Evolutionary conservation across 2,329 filamentous ascomycete genomes (phyloP), one percentile per base, ranked within the genome.

Genomic region (Pseudogymnoascus sp.): DNA sequence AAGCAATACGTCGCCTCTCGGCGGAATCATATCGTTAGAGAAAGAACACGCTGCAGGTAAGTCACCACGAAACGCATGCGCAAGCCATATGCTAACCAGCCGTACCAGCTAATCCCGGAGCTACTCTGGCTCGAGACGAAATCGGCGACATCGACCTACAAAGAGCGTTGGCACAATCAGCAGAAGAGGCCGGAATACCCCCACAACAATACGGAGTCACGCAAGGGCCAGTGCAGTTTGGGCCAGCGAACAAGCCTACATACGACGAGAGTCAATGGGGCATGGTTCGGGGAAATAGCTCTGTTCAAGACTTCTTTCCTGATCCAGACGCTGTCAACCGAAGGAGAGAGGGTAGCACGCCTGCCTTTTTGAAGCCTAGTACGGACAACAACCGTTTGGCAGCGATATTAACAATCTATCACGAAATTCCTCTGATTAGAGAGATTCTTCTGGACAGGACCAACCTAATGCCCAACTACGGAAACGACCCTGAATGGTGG

Each of bases 401-500:
- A 1, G 79, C 77, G 0, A 70, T 86, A 2, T 65, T 87, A 11
- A 84, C 83, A 4, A 82, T 87, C 6, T 75, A 82, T 38, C 81
- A 86, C 66, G 75, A 80, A 61, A 86, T 87, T 22, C 84, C 84
- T 1, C 71, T 83, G 0, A 77, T 77, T 0, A 78, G 83, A 59
- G 85, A 86, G 64, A 72, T 79, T 2, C 72, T 87, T 11, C 74
- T 87, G 2, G 69, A 73, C 22, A 73, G 71, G 8, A 78, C 78
- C 1, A 60, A 68, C 3, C 70, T 76, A 4, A 72, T 76, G 2
- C 66, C 72, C 1, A 77, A 73, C 35, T 87, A 86, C 64, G 83
- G 83, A 1, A 76, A 80, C 65, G 77, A 82, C 64, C 73, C 73
- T 11, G 78, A 82, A 62, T 87, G 84, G 84, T 87, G 84, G 84